Percentiles rank a stretch among this genome's conserved stretches.
These are phyloP conservation scores for Boletus rubroflammeus DNA, from an alignment of 768 basidiomycete species.

Conservation along the genomic window DNA sequence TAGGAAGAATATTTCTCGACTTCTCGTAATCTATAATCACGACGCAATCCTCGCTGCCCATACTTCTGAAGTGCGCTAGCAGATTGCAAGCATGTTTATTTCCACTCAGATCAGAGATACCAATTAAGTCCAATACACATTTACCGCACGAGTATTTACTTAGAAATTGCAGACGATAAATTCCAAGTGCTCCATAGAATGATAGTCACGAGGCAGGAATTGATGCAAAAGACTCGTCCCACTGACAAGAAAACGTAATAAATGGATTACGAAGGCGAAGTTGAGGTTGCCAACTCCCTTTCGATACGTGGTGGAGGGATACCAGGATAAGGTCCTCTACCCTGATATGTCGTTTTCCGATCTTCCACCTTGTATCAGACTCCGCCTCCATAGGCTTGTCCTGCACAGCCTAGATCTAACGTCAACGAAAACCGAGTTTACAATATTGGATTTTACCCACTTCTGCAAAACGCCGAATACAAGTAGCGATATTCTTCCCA, in stretches of 20 bases:
- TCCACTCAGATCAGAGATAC: background rate
- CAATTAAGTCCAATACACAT: background rate
- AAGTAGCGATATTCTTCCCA: constrained; percentile 77
- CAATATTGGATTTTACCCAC: constrained; percentile 33
- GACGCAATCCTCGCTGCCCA: background rate
- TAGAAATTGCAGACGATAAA: background rate
- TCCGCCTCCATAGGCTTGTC: constrained; percentile 59
- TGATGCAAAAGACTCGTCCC: constrained; percentile 1
- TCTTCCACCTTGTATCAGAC: constrained; percentile 55
- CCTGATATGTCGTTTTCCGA: constrained; percentile 54
- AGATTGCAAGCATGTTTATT: background rate
- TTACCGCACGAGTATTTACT: background rate
- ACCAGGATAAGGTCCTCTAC: constrained; percentile 70
- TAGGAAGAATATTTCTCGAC: background rate
- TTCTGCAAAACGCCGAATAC: constrained; percentile 63
- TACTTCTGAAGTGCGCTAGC: too few species aligned
- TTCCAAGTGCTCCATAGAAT: background rate
- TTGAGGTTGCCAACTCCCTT: constrained; percentile 82
- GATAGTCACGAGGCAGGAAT: background rate
- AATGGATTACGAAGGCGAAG: constrained; percentile 43
- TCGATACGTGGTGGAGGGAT: constrained; percentile 78
- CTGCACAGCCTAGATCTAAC: constrained; percentile 43
- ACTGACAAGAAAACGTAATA: background rate
- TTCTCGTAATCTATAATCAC: background rate
- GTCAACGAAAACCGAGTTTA: constrained; percentile 1